Conservation (phyloP, 305 asterid genomes). For the Solanum aculeatissimum region DNA sequence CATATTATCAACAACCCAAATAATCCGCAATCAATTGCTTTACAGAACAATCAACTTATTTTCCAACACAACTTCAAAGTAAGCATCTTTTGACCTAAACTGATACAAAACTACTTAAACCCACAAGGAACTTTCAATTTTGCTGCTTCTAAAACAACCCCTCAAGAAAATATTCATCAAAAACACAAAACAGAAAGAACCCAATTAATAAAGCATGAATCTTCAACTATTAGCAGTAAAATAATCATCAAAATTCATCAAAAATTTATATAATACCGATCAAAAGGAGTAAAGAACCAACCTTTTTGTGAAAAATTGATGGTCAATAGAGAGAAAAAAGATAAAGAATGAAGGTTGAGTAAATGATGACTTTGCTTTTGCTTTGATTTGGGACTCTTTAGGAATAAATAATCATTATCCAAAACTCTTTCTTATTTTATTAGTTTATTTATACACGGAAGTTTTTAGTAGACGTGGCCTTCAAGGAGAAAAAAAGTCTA, state of each 20-base stretch:
- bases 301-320: background rate
- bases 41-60: background rate
- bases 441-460: background rate
- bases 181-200: background rate
- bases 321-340: background rate
- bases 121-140: background rate
- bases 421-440: background rate
- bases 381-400: slow-evolving; percentile 1
- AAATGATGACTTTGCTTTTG: slow-evolving; percentile 9
- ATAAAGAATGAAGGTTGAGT: slow-evolving; percentile 1
- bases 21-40: background rate
- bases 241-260: background rate
- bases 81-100: background rate
- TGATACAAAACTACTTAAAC: background rate
- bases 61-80: background rate
- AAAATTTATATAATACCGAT: background rate
- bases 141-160: background rate
- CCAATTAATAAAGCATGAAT: background rate
- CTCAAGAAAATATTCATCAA: slow-evolving; percentile 1
- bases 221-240: background rate
- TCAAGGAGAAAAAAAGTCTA: background rate
- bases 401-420: background rate
- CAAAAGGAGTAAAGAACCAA: background rate
- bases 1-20: background rate
- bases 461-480: background rate